Conservation (phyloP, 768 basidiomycete species). For the Russula olivacea region DNA sequence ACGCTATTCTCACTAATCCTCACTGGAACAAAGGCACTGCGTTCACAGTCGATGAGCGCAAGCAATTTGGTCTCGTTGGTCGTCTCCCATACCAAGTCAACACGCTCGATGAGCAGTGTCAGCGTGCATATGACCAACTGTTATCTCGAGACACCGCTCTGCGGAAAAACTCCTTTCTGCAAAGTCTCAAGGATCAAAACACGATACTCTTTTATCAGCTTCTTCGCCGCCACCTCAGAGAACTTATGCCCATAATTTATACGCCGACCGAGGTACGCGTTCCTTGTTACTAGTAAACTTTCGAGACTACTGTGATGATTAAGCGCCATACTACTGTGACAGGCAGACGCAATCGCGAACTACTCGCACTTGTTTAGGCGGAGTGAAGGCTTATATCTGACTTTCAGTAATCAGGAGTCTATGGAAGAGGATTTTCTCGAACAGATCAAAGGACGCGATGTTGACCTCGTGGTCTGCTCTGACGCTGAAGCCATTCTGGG, state of each 20-base stretch:
- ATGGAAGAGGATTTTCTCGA: conserved; percentile 79
- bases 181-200: conserved; percentile 74
- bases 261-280: conserved; percentile 67
- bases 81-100: conserved; percentile 37
- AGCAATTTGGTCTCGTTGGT: conserved; percentile 54
- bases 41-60: conserved; percentile 63
- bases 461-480: conserved; percentile 77
- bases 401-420: conserved; percentile 50
- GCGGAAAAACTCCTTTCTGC: conserved; percentile 69
- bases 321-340: not conserved
- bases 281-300: not conserved
- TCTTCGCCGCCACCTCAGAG: conserved; percentile 38
- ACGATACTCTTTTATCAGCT: conserved; percentile 77
- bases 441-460: conserved; percentile 50
- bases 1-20: conserved; percentile 56
- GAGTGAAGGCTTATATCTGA: conserved; percentile 71
- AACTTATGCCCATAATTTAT: conserved; percentile 65
- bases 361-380: conserved; percentile 82
- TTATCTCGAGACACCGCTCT: conserved; percentile 35
- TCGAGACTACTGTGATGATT: not conserved
- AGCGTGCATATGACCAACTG: conserved; percentile 67
- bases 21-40: conserved; percentile 78
- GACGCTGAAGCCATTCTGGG: conserved; percentile 86
- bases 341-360: conserved; percentile 77
- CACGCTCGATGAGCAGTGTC: conserved; percentile 67